Conservation (phyloP, 306 rosid genomes). For the Cicer cuneatum region DNA sequence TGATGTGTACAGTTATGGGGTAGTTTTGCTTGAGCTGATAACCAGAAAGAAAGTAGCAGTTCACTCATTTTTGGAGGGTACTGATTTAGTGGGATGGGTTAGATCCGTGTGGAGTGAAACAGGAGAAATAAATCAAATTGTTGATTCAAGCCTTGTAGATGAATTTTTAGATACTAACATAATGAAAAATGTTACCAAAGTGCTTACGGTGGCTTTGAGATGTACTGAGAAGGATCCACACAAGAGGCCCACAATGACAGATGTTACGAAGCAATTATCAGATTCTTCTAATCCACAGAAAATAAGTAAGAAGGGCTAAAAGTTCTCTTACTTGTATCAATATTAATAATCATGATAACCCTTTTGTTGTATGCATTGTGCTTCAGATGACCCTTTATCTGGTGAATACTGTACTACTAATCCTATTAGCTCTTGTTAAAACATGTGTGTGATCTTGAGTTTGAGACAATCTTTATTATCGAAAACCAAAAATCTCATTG, state of each 20-base stretch:
- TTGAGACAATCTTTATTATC: background rate
- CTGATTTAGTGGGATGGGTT: conserved; percentile 62
- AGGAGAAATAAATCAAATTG: conserved; percentile 53
- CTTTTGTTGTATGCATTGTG: conserved; percentile 13
- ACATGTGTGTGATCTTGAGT: conserved; percentile 5
- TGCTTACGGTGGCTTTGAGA: conserved; percentile 62
- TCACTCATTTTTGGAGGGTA: conserved; percentile 56
- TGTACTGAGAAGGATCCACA: conserved; percentile 67
- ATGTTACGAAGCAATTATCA: conserved; percentile 53
- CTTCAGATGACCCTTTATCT: background rate
- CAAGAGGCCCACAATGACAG: conserved; percentile 69
- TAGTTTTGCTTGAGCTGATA: conserved; percentile 80
- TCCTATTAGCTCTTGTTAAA: background rate
- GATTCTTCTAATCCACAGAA: conserved; percentile 50
- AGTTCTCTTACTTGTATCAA: conserved; percentile 8
- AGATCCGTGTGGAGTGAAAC: conserved; percentile 55
- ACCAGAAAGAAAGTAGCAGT: conserved; percentile 69
- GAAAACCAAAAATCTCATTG: background rate
- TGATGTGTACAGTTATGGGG: conserved; percentile 81
- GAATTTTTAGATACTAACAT: conserved; percentile 54
- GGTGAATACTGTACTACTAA: background rate
- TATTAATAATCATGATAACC: conserved; percentile 3
- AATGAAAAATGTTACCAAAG: conserved; percentile 54
- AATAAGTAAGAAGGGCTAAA: conserved; percentile 33
- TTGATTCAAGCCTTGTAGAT: conserved; percentile 59